phyloP scores from a whole-genome alignment of 2,329 filamentous ascomycete species.

The Trichophyton simii region DNA sequence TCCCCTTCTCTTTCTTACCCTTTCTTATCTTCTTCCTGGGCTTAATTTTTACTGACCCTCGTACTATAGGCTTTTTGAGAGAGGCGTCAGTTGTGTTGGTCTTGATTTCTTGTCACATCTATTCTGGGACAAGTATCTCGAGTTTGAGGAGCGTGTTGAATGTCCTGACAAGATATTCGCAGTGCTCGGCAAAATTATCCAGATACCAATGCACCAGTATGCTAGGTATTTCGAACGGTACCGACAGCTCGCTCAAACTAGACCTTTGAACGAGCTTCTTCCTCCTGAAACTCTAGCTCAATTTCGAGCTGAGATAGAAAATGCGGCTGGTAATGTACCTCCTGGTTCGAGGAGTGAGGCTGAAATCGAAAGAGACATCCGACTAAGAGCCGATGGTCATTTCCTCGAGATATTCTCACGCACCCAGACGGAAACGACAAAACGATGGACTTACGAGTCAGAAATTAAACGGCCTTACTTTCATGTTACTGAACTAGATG shows the following conservation, averaged over 20 bases:
- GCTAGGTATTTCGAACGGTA: constrained; percentile 89
- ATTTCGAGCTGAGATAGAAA: constrained; percentile 59
- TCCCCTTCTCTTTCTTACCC: constrained; percentile 18
- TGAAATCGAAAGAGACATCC: constrained; percentile 73
- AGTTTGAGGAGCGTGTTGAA: constrained; percentile 87
- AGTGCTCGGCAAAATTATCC: constrained; percentile 68
- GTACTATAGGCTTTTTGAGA: constrained; percentile 68
- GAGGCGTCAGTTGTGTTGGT: constrained; percentile 70
- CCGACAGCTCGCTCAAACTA: constrained; percentile 58
- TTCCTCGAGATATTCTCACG: constrained; percentile 69
- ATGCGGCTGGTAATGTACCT: constrained; percentile 32
- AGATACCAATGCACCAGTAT: constrained; percentile 92
- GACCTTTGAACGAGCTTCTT: constrained; percentile 61
- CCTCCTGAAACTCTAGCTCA: constrained; percentile 54
- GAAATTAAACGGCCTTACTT: constrained; percentile 95
- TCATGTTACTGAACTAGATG: constrained; percentile 84
- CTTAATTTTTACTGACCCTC: constrained; percentile 28
- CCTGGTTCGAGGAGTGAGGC: constrained; percentile 49
- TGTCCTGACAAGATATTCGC: constrained; percentile 72
- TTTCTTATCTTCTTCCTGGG: constrained; percentile 16
- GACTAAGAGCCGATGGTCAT: constrained; percentile 63
- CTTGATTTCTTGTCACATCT: constrained; percentile 89
- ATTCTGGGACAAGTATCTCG: constrained; percentile 98
- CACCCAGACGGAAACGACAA: constrained; percentile 78
- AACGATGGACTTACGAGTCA: constrained; percentile 88